A percentile compares a stretch with the other conserved stretches of the same genome.
phyloP scores from a whole-genome alignment of 441 rosid species.

The Viola pubescens region DNA sequence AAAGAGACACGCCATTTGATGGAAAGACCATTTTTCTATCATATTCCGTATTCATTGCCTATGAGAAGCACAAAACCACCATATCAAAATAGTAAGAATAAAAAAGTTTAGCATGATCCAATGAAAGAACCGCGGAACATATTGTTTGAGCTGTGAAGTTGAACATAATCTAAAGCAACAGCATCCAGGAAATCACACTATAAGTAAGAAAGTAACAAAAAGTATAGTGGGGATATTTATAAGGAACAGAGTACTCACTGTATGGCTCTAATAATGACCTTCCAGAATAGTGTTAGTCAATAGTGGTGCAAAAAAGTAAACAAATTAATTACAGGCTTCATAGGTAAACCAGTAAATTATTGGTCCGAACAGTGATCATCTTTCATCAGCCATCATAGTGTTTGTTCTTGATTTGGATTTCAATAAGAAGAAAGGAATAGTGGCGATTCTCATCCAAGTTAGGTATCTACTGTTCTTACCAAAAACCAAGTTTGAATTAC shows the following conservation, averaged over 20 bases:
- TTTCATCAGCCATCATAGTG: neutral
- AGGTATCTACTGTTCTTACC: neutral
- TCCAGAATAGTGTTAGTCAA: neutral
- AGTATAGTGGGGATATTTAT: too few relatives aligned
- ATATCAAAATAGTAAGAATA: constrained; percentile 2
- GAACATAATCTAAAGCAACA: too few relatives aligned
- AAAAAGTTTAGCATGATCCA: neutral
- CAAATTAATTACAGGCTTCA: too few relatives aligned
- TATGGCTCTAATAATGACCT: constrained; percentile 1
- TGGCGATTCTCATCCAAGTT: neutral
- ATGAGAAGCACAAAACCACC: constrained; percentile 22
- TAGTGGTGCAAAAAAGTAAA: neutral
- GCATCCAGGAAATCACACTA: too few relatives aligned
- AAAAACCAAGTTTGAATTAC: constrained; percentile 23
- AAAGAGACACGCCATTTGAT: constrained; percentile 76
- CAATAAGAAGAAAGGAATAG: neutral
- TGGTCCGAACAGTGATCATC: neutral
- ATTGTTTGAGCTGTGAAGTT: too few relatives aligned
- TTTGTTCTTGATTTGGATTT: neutral
- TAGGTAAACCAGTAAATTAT: too few relatives aligned
- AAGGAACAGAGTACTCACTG: too few relatives aligned
- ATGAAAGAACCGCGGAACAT: too few relatives aligned
- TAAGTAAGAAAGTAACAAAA: too few relatives aligned
- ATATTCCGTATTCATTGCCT: constrained; percentile 51
- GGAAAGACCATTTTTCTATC: constrained; percentile 63